phyloP scores from a whole-genome alignment of 805 yeast species.

The Metschnikowia noctiluminum region DNA sequence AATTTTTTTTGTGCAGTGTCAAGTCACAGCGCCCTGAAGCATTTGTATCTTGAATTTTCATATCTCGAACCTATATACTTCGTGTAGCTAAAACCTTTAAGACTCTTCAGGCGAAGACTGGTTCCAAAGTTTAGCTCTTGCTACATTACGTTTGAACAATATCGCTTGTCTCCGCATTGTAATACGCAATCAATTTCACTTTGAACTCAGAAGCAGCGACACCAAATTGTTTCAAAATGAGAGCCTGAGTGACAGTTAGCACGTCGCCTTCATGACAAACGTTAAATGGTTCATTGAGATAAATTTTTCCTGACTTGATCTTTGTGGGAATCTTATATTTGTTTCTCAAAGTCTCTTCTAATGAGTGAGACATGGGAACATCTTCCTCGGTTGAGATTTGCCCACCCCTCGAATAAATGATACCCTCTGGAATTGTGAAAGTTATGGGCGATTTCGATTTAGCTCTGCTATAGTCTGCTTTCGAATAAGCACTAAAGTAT shows the following conservation, averaged over 20 bases:
- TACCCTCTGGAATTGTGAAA: conserved; percentile 84
- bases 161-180: conserved; percentile 55
- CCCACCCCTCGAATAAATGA: conserved; percentile 94
- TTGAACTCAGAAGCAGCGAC: conserved; percentile 90
- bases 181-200: conserved; percentile 75
- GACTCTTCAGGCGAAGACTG: neutral
- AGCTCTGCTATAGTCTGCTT: conserved; percentile 85
- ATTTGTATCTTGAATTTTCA: neutral
- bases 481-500: conserved; percentile 77
- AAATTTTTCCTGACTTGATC: conserved; percentile 84
- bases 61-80: too few species aligned
- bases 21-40: conserved; percentile 10
- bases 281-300: conserved; percentile 66
- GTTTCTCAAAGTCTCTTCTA: conserved; percentile 89
- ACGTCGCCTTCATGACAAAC: conserved; percentile 80
- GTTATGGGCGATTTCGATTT: conserved; percentile 80
- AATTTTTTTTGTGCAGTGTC: conserved; percentile 74
- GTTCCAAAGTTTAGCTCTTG: neutral
- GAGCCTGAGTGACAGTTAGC: conserved; percentile 86
- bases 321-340: conserved; percentile 88
- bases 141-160: conserved; percentile 8
- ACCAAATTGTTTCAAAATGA: conserved; percentile 92
- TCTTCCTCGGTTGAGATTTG: conserved; percentile 87
- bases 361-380: conserved; percentile 93
- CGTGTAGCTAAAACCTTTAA: neutral